Percentiles rank a stretch among this genome's conserved stretches.
Evolutionary conservation across 495 filamentous ascomycete genomes (phyloP).

Genomic region (Aspergillus diversus): DNA sequence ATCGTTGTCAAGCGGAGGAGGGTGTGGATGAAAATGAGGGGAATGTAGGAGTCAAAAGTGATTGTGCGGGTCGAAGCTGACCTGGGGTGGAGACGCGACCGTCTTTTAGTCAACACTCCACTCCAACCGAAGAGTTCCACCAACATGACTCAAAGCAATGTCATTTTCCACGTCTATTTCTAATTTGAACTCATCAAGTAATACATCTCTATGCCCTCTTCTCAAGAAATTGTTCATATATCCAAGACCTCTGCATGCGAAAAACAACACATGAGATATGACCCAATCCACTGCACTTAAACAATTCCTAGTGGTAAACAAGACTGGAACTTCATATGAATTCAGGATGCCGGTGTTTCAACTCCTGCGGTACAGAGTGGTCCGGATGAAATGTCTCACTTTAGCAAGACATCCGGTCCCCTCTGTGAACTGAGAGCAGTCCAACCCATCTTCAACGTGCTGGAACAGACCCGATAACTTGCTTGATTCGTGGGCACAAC

Average conservation of each 20-base stretch:
- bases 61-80: background rate
- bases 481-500: slow-evolving; percentile 12
- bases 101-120: background rate
- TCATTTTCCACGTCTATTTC: background rate
- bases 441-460: slow-evolving; percentile 19
- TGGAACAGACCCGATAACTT: slow-evolving; percentile 21
- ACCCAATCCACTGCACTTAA: background rate
- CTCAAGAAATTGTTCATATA: too few relatives aligned
- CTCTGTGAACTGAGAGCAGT: background rate
- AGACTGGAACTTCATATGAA: background rate
- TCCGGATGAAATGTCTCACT: background rate
- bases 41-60: background rate
- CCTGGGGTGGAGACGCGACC: background rate
- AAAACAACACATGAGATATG: background rate
- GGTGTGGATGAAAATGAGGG: background rate
- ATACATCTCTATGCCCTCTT: background rate
- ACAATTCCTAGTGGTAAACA: background rate
- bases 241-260: too few relatives aligned
- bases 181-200: background rate
- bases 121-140: too few relatives aligned
- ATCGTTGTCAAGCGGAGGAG: background rate
- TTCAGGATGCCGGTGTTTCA: background rate
- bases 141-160: background rate
- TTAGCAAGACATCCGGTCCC: background rate
- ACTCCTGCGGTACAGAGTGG: background rate